These are phyloP conservation scores for Xylariaceae sp. DNA, from an alignment of 2,329 filamentous ascomycete genomes.

Conservation along the genomic window DNA sequence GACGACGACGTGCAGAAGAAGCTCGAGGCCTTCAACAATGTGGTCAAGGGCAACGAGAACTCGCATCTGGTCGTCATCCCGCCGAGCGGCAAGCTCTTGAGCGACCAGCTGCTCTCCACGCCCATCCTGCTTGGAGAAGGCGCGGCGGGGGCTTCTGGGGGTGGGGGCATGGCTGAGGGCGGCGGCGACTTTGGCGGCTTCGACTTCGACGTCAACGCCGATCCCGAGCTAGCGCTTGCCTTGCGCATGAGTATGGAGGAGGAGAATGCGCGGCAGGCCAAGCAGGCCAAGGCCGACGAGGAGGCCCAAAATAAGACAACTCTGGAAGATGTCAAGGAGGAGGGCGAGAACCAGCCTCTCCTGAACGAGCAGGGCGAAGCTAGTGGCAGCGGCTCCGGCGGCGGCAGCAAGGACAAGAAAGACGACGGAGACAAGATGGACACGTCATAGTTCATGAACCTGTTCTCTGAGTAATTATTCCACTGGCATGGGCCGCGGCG, in stretches of 20 bases:
- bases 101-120: constrained; percentile 81
- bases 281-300: constrained; percentile 70
- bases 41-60: constrained; percentile 83
- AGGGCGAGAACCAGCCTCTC: constrained; percentile 61
- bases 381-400: constrained; percentile 47
- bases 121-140: constrained; percentile 84
- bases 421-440: constrained; percentile 78
- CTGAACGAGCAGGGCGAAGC: constrained; percentile 57
- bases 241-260: constrained; percentile 97
- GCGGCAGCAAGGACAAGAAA: constrained; percentile 40
- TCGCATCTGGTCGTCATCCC: constrained; percentile 87
- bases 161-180: constrained; percentile 47
- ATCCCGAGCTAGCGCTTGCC: constrained; percentile 89
- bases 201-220: constrained; percentile 82
- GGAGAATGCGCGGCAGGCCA: constrained; percentile 88
- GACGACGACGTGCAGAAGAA: constrained; percentile 86
- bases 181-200: constrained; percentile 68
- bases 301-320: constrained; percentile 65
- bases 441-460: constrained; percentile 63
- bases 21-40: constrained; percentile 86
- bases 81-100: constrained; percentile 84
- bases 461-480: too few relatives aligned
- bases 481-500: constrained; percentile 11
- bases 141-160: constrained; percentile 47
- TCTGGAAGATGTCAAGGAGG: constrained; percentile 76